Evolutionary conservation across 106 monocot genomes (phyloP).

Genomic region (Xerophyta viscosa): DNA sequence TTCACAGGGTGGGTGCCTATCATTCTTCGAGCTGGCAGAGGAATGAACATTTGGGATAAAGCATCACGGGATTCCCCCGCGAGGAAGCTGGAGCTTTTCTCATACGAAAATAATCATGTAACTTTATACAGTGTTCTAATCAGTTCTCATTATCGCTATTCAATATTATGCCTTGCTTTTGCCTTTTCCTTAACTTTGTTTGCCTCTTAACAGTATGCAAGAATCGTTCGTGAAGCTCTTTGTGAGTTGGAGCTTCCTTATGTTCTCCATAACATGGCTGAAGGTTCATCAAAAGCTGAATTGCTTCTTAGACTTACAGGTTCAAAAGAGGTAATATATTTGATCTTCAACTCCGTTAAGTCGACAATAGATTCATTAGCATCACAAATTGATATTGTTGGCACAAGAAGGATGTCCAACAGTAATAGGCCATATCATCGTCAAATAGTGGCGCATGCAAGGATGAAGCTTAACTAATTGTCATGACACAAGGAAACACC

Average conservation of each 20-base stretch:
- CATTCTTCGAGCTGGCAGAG: slow-evolving; percentile 79
- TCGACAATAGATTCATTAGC: not conserved
- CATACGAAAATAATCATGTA: slow-evolving; percentile 80
- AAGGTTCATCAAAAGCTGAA: slow-evolving; percentile 58
- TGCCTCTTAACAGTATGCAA: slow-evolving; percentile 40
- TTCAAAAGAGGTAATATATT: slow-evolving; percentile 62
- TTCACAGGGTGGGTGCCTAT: slow-evolving; percentile 93
- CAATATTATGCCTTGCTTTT: not conserved
- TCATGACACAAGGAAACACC: too few species aligned
- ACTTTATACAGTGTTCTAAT: not conserved
- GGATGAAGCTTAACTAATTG: too few species aligned
- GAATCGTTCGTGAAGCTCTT: slow-evolving; percentile 84
- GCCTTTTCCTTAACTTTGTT: not conserved
- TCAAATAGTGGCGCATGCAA: too few species aligned
- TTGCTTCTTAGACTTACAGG: slow-evolving; percentile 45
- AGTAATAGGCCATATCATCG: too few species aligned
- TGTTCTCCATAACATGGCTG: slow-evolving; percentile 72
- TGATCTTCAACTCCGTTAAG: too few species aligned
- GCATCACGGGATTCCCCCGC: slow-evolving; percentile 41
- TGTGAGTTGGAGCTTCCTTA: slow-evolving; percentile 93
- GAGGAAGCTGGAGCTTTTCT: slow-evolving; percentile 68
- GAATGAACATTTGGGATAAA: slow-evolving; percentile 77
- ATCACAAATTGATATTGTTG: not conserved
- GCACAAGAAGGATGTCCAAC: too few species aligned
- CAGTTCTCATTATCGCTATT: too few species aligned